Conservation (phyloP, 495 filamentous ascomycete species). For the Margaritispora aquatica region DNA sequence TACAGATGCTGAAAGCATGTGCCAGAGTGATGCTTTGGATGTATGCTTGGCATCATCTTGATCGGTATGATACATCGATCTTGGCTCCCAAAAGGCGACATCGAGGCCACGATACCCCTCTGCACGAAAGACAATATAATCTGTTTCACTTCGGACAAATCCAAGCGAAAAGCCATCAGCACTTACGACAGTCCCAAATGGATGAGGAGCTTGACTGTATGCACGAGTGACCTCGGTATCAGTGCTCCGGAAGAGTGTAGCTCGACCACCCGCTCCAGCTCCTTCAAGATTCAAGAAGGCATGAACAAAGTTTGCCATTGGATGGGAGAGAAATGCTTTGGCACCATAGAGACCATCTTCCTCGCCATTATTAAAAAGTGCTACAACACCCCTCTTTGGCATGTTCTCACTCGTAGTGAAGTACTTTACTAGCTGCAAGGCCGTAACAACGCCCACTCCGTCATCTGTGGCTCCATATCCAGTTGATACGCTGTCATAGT, state of each 20-base stretch:
- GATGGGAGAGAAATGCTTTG: conserved; percentile 76
- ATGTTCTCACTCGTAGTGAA: conserved; percentile 73
- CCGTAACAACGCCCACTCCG: conserved; percentile 79
- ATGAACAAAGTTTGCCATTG: conserved; percentile 67
- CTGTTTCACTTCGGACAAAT: conserved; percentile 76
- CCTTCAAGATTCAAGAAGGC: conserved; percentile 94
- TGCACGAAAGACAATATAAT: conserved; percentile 82
- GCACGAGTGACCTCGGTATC: conserved; percentile 80
- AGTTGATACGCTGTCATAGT: conserved; percentile 92
- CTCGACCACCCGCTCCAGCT: conserved; percentile 86
- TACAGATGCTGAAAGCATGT: conserved; percentile 83
- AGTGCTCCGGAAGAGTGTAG: conserved; percentile 77
- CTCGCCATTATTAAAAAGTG: conserved; percentile 91
- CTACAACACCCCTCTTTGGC: conserved; percentile 73
- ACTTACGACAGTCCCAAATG: conserved; percentile 76
- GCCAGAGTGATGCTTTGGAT: conserved; percentile 72
- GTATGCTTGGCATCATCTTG: conserved; percentile 82
- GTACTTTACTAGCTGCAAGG: conserved; percentile 82
- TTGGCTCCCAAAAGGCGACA: conserved; percentile 80
- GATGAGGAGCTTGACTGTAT: conserved; percentile 63
- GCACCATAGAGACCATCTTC: conserved; percentile 92
- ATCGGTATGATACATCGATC: conserved; percentile 84
- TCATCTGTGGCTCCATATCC: conserved; percentile 90
- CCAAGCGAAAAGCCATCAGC: conserved; percentile 78
- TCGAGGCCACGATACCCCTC: conserved; percentile 84